Evolutionary conservation across 208 protist genomes (phyloP).

Genomic region (Leishmania amazonensis): DNA sequence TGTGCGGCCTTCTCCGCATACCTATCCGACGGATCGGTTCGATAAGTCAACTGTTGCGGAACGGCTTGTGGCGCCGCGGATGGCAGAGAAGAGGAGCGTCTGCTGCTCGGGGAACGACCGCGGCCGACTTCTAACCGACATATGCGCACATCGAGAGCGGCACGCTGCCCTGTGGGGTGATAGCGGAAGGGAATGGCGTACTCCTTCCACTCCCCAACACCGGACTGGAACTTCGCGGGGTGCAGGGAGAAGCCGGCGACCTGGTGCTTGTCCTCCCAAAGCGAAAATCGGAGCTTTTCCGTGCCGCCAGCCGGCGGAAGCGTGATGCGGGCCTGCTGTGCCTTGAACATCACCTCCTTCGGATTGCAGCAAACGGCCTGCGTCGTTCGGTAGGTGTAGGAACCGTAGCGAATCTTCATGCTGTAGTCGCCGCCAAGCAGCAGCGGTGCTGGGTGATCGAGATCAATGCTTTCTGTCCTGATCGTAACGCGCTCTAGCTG

Average conservation of each 20-base stretch:
- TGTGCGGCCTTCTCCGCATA: neutral
- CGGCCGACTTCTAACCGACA: conserved; percentile 8
- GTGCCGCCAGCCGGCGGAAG: conserved; percentile 11
- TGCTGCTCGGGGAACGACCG: neutral
- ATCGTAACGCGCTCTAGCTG: conserved; percentile 66
- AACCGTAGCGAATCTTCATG: conserved; percentile 69
- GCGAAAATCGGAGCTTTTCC: conserved; percentile 81
- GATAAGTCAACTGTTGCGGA: neutral
- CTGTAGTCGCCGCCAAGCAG: conserved; percentile 70
- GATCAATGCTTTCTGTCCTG: conserved; percentile 52
- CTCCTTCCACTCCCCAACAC: conserved; percentile 51
- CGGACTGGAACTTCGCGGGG: conserved; percentile 63
- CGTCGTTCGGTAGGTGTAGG: conserved; percentile 37
- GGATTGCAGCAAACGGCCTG: conserved; percentile 51
- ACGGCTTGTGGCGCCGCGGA: neutral
- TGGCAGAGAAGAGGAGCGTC: conserved; percentile 5
- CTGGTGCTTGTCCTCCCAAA: conserved; percentile 79
- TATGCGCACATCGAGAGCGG: conserved; percentile 71
- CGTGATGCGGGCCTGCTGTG: conserved; percentile 43
- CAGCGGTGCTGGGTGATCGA: conserved; percentile 67
- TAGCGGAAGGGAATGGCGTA: conserved; percentile 90
- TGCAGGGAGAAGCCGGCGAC: conserved; percentile 85
- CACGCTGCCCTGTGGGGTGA: conserved; percentile 69
- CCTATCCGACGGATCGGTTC: neutral
- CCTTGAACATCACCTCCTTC: conserved; percentile 49